Evolutionary conservation across 2,329 filamentous ascomycete species (phyloP), one percentile per base, ranked within the genome.

Genomic region (Fusarium penzigii): DNA sequence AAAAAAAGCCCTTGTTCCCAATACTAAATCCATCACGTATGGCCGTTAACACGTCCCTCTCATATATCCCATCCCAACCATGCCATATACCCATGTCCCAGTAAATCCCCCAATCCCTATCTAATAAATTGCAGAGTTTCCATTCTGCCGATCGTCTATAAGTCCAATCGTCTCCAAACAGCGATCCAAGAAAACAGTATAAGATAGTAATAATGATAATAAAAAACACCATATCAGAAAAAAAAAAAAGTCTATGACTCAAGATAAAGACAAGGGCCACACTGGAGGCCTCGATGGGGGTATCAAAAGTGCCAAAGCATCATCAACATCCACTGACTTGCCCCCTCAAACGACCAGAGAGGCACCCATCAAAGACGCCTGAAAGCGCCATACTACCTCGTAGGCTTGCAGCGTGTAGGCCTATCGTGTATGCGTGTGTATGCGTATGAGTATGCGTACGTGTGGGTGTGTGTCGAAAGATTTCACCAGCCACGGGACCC

Each of bases 121-220:
- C 20, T 25, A 25, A 25, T 25, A 25, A 25, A 7, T 25, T 25
- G 20, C 20, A 25, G 20, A 25, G 20, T 25, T 25, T 7, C 20
- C 20, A 36, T 29, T 13, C 44, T 43, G 44, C 57, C 41, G 20
- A 25, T 46, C 50, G 42, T 62, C 52, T 64, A 63, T 65, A 52
- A 51, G 54, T 43, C 65, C 65, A 52, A 50, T 54, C 47, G 42
- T 48, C 50, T 46, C 25, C 45, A 48, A 43, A 44, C n/a, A 42
- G 25, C n/a, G 41, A 60, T 29, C 36, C 44, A 43, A 56, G 51
- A 32, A 52, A 56, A 44, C 53, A 52, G 43, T 64, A 59, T 64
- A 62, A 62, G 54, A 44, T 52, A 49, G 56, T 25, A 25, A 25
- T 25, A 25, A 25, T 25, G 7, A 25, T 25, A 25, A 25, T 25